phyloP scores from a whole-genome alignment of 2,329 filamentous ascomycete species.

The Colletotrichum sidae region DNA sequence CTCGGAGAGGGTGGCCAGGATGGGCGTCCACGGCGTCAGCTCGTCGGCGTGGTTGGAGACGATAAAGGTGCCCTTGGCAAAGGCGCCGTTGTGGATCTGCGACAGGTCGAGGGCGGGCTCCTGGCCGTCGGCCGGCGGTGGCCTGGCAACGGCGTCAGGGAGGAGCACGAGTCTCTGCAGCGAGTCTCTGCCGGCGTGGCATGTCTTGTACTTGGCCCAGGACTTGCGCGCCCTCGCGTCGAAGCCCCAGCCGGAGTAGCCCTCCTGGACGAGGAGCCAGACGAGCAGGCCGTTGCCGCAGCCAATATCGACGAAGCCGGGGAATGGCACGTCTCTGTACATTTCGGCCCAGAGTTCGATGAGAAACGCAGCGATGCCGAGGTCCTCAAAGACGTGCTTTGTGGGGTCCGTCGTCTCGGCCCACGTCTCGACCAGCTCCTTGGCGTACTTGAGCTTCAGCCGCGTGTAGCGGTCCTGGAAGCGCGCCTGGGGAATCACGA shows the following conservation, averaged over 20 bases:
- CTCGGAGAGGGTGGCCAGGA: conserved; percentile 80
- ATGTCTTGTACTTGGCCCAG: conserved; percentile 77
- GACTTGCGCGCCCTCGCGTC: conserved; percentile 89
- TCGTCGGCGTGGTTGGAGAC: conserved; percentile 98
- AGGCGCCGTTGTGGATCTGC: conserved; percentile 69
- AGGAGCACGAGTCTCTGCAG: conserved; percentile 63
- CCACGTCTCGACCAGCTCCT: conserved; percentile 78
- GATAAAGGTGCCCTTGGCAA: conserved; percentile 84
- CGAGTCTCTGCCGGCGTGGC: conserved; percentile 38
- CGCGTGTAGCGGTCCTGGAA: conserved; percentile 86
- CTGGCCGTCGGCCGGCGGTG: conserved; percentile 23
- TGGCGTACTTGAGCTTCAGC: conserved; percentile 84
- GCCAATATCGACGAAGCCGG: conserved; percentile 94
- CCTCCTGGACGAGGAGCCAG: conserved; percentile 82
- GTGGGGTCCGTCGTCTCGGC: conserved; percentile 86
- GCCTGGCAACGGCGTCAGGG: conserved; percentile 53
- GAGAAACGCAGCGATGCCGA: conserved; percentile 90
- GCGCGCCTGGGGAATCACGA: conserved; percentile 78
- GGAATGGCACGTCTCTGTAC: conserved; percentile 74
- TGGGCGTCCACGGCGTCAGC: conserved; percentile 93
- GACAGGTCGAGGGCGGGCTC: conserved; percentile 32
- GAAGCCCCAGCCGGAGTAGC: conserved; percentile 89
- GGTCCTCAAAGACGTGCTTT: conserved; percentile 96
- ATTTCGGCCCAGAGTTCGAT: conserved; percentile 92
- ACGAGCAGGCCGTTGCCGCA: conserved; percentile 95